phyloP scores from a whole-genome alignment of 2,329 filamentous ascomycete species.

The Pseudogymnoascus sp. region DNA sequence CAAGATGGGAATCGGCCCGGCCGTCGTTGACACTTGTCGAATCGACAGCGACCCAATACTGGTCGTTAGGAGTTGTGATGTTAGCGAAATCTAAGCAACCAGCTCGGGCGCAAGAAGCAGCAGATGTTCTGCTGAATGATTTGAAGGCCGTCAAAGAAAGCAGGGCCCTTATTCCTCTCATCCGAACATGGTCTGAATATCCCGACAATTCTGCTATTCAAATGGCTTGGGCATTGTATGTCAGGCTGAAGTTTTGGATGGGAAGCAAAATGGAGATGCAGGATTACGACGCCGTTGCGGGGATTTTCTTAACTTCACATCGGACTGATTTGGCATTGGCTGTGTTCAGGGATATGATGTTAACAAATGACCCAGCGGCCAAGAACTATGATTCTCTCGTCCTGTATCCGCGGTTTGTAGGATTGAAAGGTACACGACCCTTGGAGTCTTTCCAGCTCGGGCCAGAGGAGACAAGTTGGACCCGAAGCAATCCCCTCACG shows the following conservation, averaged over 20 bases:
- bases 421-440: conserved; percentile 11
- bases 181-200: conserved; percentile 52
- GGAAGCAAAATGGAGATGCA: conserved; percentile 56
- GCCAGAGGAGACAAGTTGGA: conserved; percentile 31
- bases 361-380: conserved; percentile 17
- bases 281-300: conserved; percentile 70
- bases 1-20: conserved; percentile 29
- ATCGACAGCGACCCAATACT: conserved; percentile 43
- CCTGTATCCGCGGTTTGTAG: conserved; percentile 15
- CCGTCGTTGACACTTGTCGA: conserved; percentile 31
- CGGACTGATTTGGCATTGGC: conserved; percentile 61
- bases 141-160: conserved; percentile 39
- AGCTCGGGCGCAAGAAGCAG: conserved; percentile 50
- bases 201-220: conserved; percentile 41
- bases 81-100: conserved; percentile 50
- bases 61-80: conserved; percentile 60
- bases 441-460: conserved; percentile 18
- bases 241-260: conserved; percentile 54
- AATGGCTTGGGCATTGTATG: conserved; percentile 62
- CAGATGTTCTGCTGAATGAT: conserved; percentile 44
- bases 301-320: conserved; percentile 61
- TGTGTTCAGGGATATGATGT: conserved; percentile 86
- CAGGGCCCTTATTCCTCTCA: conserved; percentile 59
- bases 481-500: conserved; percentile 31
- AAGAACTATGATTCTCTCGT: conserved; percentile 20